Percentiles rank a stretch among this genome's conserved stretches.
Conservation (phyloP, 805 yeast genomes). For the Saccharomycopsis vini region DNA sequence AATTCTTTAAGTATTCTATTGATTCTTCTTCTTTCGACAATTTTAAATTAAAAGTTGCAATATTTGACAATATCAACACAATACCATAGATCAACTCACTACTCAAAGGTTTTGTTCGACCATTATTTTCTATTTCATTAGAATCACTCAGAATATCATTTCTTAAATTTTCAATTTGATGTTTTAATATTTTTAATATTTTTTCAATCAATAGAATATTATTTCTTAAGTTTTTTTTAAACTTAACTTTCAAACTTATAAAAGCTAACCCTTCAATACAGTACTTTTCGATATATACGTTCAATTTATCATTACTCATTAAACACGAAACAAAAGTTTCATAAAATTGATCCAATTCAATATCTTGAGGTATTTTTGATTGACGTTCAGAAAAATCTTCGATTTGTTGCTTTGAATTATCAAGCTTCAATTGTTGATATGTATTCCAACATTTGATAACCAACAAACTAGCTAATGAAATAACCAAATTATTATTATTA, state of each 20-base stretch:
- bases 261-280: slow-evolving; percentile 29
- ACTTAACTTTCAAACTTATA: slow-evolving; percentile 28
- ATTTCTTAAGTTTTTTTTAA: slow-evolving; percentile 29
- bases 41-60: slow-evolving; percentile 28
- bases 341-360: slow-evolving; percentile 5
- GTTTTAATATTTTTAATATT: slow-evolving; percentile 19
- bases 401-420: neutral
- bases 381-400: slow-evolving; percentile 3
- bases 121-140: slow-evolving; percentile 11
- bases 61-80: slow-evolving; percentile 32
- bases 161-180: slow-evolving; percentile 4
- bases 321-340: neutral
- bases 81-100: slow-evolving; percentile 30
- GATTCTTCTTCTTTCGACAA: slow-evolving; percentile 28
- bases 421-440: slow-evolving; percentile 6
- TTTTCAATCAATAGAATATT: slow-evolving; percentile 26
- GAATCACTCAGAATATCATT: slow-evolving; percentile 4
- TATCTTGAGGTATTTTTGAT: neutral
- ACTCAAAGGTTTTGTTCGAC: slow-evolving; percentile 1
- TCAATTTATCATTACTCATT: neutral
- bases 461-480: slow-evolving; percentile 11
- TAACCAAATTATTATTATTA: neutral
- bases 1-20: slow-evolving; percentile 30
- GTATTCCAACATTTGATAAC: slow-evolving; percentile 18
- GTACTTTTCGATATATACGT: slow-evolving; percentile 6